phyloP scores from a whole-genome alignment of 768 basidiomycete genomes.

The Suillus brevipes region DNA sequence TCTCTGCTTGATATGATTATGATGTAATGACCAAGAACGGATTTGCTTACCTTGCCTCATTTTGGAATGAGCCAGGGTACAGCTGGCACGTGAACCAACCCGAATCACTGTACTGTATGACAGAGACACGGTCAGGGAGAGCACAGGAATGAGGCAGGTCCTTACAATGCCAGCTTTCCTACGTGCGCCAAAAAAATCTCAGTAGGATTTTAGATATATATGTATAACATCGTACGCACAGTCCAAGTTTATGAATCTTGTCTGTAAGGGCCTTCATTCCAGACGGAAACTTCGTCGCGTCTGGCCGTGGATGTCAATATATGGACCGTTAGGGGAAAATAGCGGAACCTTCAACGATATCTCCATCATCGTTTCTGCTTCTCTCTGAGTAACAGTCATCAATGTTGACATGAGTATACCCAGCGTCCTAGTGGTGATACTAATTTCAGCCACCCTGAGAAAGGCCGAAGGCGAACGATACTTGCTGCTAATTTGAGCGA shows the following conservation, averaged over 20 bases:
- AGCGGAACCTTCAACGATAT: conserved; percentile 54
- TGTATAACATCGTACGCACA: conserved; percentile 45
- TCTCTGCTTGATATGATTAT: conserved; percentile 41
- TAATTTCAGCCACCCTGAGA: neutral
- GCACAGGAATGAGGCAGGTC: neutral
- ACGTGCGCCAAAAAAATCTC: conserved; percentile 2
- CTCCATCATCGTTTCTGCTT: conserved; percentile 47
- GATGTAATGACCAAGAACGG: neutral
- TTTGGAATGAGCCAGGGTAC: conserved; percentile 66
- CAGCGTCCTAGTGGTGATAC: conserved; percentile 44
- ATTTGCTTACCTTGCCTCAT: conserved; percentile 51
- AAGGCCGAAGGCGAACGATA: conserved; percentile 4
- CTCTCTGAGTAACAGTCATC: conserved; percentile 70
- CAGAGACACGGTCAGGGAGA: neutral
- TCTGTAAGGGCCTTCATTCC: conserved; percentile 61
- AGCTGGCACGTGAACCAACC: conserved; percentile 68
- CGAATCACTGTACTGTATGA: conserved; percentile 57
- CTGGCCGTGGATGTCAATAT: conserved; percentile 28
- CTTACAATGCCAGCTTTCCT: conserved; percentile 66
- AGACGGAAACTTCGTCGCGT: conserved; percentile 50
- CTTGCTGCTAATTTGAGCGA: conserved; percentile 50
- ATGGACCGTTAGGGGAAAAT: neutral
- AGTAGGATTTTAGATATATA: neutral
- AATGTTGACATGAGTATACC: conserved; percentile 59
- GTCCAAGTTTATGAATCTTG: conserved; percentile 53